phyloP scores from a whole-genome alignment of 148 eudicot species.

The Salicornia ramosissima region DNA sequence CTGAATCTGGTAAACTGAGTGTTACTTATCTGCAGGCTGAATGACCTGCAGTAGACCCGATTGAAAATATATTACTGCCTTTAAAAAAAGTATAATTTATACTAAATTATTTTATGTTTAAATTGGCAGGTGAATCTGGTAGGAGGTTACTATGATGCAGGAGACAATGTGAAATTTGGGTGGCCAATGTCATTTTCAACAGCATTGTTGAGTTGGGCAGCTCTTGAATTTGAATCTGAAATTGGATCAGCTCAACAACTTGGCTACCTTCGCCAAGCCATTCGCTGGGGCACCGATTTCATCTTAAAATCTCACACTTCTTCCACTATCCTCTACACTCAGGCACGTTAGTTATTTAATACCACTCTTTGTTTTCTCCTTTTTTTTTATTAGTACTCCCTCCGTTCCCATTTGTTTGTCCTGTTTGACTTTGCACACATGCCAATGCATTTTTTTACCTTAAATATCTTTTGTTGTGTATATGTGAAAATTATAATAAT shows the following conservation, averaged over 20 bases:
- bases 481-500: too few species aligned
- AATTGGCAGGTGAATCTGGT: slow-evolving; percentile 54
- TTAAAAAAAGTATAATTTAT: background rate
- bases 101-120: background rate
- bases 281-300: slow-evolving; percentile 78
- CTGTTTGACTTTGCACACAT: too few species aligned
- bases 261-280: slow-evolving; percentile 45
- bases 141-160: slow-evolving; percentile 94
- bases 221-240: slow-evolving; percentile 42
- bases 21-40: too few species aligned
- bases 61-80: too few species aligned
- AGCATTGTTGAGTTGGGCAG: slow-evolving; percentile 71
- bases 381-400: too few species aligned
- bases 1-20: too few species aligned
- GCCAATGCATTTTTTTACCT: too few species aligned
- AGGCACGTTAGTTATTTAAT: too few species aligned
- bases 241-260: slow-evolving; percentile 50
- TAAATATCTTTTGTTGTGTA: too few species aligned
- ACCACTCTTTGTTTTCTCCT: too few species aligned
- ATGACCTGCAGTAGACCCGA: too few species aligned
- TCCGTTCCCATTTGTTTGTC: too few species aligned
- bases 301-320: slow-evolving; percentile 54
- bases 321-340: slow-evolving; percentile 71
- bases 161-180: slow-evolving; percentile 83
- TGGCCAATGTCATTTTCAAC: slow-evolving; percentile 83